Conservation (phyloP, 768 basidiomycete species). For the Pleurotus citrinopileatus region DNA sequence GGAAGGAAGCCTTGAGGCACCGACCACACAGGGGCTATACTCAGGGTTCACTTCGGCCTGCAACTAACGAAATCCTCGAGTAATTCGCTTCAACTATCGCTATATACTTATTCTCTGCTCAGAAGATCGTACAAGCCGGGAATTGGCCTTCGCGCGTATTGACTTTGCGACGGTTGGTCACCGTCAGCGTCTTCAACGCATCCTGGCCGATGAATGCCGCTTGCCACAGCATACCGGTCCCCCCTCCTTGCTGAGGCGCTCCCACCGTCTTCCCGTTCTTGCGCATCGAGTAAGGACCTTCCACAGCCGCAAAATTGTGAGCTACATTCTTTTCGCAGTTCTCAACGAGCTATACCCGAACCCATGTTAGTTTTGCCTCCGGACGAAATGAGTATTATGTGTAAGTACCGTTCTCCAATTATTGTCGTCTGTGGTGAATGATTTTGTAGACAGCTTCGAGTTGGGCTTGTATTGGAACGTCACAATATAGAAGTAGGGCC, state of each 20-base stretch:
- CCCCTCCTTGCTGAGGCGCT: neutral
- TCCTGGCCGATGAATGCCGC: neutral
- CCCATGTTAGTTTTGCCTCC: neutral
- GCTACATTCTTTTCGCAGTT: neutral
- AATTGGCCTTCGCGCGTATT: neutral
- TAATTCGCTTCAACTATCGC: too few species aligned
- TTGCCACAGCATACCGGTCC: neutral
- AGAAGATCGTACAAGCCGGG: neutral
- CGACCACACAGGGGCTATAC: too few species aligned
- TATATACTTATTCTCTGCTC: too few species aligned
- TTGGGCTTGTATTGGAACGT: neutral
- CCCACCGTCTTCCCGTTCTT: neutral
- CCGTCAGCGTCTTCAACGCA: neutral
- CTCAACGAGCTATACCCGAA: conserved; percentile 12
- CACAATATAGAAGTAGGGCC: neutral
- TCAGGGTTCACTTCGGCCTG: too few species aligned
- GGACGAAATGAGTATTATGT: neutral
- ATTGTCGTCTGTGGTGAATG: neutral
- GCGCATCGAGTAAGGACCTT: neutral
- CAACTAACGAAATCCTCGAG: too few species aligned
- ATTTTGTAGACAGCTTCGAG: neutral
- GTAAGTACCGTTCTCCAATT: neutral
- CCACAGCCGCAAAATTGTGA: neutral
- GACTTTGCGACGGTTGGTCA: neutral
- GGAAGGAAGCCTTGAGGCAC: too few species aligned